phyloP scores from a whole-genome alignment of 2,329 filamentous ascomycete genomes.

The Exophiala mesophila region DNA sequence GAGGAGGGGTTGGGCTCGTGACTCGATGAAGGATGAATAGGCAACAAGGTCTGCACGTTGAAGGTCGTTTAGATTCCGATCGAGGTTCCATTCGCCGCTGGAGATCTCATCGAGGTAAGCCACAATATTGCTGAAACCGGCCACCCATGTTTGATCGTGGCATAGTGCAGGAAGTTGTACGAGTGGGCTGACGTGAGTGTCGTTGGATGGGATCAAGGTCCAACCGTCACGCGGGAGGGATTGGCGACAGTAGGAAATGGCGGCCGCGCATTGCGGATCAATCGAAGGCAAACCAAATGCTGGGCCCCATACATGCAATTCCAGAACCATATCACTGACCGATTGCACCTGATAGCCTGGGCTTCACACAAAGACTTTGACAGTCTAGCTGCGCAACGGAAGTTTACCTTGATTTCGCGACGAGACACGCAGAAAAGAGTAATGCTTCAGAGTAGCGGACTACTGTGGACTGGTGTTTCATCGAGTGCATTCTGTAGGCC shows the following conservation, averaged over 20 bases:
- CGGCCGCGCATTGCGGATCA: conserved; percentile 82
- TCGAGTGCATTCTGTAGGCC: too few relatives aligned
- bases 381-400: too few relatives aligned
- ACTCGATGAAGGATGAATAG: conserved; percentile 64
- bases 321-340: conserved; percentile 56
- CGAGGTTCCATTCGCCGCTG: conserved; percentile 46
- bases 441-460: too few relatives aligned
- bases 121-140: conserved; percentile 51
- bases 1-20: conserved; percentile 70
- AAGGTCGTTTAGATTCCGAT: conserved; percentile 38
- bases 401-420: too few relatives aligned
- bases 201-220: conserved; percentile 68
- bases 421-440: too few relatives aligned
- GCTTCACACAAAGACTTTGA: too few relatives aligned
- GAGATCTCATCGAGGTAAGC: conserved; percentile 46
- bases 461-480: too few relatives aligned
- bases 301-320: conserved; percentile 86
- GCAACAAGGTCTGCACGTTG: conserved; percentile 42
- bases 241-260: conserved; percentile 69
- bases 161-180: conserved; percentile 55
- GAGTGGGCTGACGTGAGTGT: conserved; percentile 64
- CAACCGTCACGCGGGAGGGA: conserved; percentile 58
- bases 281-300: conserved; percentile 86
- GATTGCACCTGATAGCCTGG: too few relatives aligned
- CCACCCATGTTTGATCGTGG: conserved; percentile 50